A percentile compares a stretch with the other conserved stretches of the same genome.
Evolutionary conservation across 2,329 filamentous ascomycete species (phyloP).

Genomic region (Keithomyces neogunnii): DNA sequence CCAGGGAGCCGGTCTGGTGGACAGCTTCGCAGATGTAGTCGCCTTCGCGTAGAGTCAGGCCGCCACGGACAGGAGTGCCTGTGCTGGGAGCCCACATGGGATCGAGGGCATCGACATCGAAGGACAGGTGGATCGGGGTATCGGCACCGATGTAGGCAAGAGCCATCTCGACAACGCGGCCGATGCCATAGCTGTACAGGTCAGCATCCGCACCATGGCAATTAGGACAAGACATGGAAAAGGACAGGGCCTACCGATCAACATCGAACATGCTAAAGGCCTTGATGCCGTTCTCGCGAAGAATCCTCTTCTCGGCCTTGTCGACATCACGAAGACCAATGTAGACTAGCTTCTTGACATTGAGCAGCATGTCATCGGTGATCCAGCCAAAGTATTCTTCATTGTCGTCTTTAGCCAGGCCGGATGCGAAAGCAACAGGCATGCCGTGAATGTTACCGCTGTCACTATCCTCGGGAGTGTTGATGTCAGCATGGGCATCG

Average conservation of each 20-base stretch:
- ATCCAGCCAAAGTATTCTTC: constrained; percentile 89
- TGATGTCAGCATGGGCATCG: constrained; percentile 96
- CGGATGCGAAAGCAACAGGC: constrained; percentile 88
- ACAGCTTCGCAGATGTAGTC: constrained; percentile 93
- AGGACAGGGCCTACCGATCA: constrained; percentile 54
- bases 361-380: constrained; percentile 59
- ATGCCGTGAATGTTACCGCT: constrained; percentile 97
- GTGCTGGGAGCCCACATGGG: constrained; percentile 95
- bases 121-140: constrained; percentile 93
- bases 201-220: background rate
- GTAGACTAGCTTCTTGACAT: constrained; percentile 82
- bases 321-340: constrained; percentile 94
- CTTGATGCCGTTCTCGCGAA: constrained; percentile 83
- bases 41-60: constrained; percentile 86
- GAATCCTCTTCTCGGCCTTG: constrained; percentile 82
- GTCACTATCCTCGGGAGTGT: constrained; percentile 81
- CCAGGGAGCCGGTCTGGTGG: constrained; percentile 68
- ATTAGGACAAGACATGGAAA: background rate
- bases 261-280: constrained; percentile 99
- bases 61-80: constrained; percentile 87
- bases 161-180: constrained; percentile 96
- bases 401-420: constrained; percentile 67
- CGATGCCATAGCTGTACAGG: constrained; percentile 69
- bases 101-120: constrained; percentile 94
- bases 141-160: constrained; percentile 89